A percentile compares a stretch with the other conserved stretches of the same genome.
phyloP scores from a whole-genome alignment of 805 yeast species.

The Grigorovia jiainica region DNA sequence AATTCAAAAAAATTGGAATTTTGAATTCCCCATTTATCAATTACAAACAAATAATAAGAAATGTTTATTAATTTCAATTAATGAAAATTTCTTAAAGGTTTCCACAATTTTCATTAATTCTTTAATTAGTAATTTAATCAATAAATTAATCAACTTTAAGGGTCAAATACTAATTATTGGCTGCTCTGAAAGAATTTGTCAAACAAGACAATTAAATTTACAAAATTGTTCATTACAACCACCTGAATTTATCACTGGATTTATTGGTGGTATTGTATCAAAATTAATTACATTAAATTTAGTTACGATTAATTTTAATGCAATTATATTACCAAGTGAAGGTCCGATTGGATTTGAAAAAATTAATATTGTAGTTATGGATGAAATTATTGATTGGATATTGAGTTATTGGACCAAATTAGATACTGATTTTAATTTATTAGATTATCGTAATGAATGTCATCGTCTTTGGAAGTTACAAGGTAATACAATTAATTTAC shows the following conservation, averaged over 20 bases:
- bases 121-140: conserved; percentile 19
- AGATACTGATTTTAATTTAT: conserved; percentile 2
- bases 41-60: conserved; percentile 9
- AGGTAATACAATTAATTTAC: conserved; percentile 25
- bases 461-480: conserved; percentile 23
- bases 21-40: conserved; percentile 13
- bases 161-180: conserved; percentile 16
- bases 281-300: conserved; percentile 8
- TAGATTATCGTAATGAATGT: conserved; percentile 17
- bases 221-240: conserved; percentile 35
- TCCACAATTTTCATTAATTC: conserved; percentile 30
- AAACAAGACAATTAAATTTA: conserved; percentile 16
- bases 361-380: conserved; percentile 26
- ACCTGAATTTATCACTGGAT: conserved; percentile 55
- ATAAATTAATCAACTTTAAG: conserved; percentile 30
- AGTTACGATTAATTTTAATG: conserved; percentile 7
- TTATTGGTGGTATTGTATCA: conserved; percentile 38
- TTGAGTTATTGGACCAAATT: conserved; percentile 6
- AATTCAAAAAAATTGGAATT: background rate
- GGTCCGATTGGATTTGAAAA: conserved; percentile 56
- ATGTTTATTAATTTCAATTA: conserved; percentile 16
- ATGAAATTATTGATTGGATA: conserved; percentile 18
- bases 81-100: conserved; percentile 23
- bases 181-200: conserved; percentile 22
- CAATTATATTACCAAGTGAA: conserved; percentile 38